Evolutionary conservation across 2,329 filamentous ascomycete species (phyloP).

Genomic region (Arthrocladium fulminans): DNA sequence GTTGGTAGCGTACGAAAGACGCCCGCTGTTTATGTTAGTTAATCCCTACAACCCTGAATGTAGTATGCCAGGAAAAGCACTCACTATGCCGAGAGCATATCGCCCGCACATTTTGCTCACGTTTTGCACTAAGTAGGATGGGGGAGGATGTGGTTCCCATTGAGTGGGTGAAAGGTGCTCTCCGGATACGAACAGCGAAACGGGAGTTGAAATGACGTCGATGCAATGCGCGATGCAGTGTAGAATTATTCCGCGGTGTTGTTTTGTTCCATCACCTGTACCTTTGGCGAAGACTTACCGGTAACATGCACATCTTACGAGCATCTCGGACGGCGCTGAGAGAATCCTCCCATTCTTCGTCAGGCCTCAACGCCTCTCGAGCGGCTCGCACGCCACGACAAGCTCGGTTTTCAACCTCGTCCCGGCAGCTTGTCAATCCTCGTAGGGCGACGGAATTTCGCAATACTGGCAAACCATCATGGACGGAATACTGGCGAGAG

Average conservation of each 20-base stretch:
- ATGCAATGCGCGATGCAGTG: background rate
- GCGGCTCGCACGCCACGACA: background rate
- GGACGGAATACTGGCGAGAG: background rate
- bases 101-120: constrained; percentile 55
- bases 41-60: constrained; percentile 9
- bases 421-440: background rate
- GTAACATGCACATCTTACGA: background rate
- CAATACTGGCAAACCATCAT: background rate
- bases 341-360: background rate
- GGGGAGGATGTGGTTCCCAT: background rate
- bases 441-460: constrained; percentile 1
- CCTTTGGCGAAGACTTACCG: too few relatives aligned
- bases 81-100: constrained; percentile 55
- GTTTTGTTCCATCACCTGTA: too few relatives aligned
- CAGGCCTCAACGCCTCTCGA: background rate
- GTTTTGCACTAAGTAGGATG: background rate
- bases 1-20: constrained; percentile 62
- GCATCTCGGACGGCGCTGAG: background rate
- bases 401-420: background rate
- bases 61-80: constrained; percentile 24
- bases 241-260: background rate
- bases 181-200: background rate
- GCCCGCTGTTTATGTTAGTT: constrained; percentile 50
- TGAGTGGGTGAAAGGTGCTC: background rate
- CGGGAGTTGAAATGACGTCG: constrained; percentile 4